Evolutionary conservation across 164 flowering plant genomes (phyloP), one percentile per base, ranked within the genome.

Genomic region (Buxus sempervirens): DNA sequence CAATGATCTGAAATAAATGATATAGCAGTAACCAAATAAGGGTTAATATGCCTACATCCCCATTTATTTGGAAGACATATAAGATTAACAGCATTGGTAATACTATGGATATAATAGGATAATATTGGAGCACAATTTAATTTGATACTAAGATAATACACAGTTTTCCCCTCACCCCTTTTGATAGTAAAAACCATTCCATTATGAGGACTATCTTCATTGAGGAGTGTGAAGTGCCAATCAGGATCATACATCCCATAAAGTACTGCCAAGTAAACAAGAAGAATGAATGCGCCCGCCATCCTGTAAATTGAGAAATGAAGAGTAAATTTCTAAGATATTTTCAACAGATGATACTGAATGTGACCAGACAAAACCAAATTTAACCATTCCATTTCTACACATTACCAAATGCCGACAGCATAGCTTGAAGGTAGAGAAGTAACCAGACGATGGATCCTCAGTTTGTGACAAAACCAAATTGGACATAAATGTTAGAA

Each of bases 241-340:
- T 91, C 86, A 23, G 98, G 96, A 74, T 91, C 97, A 77, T 85
- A 83, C 19, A 75, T 75, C 65, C 93, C 94, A 76, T 91, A 91
- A 58, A 88, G 65, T 53, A 80, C 58, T 23, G 87, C 84, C 73
- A 84, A 66, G 81, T 91, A 91, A 55, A 87, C 73, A 56, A 81
- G 65, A 32, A 91, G 80, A 51, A 85, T 67, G 68, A 85, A 80
- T 53, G 82, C 84, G 23, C 87, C 96, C 10, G 76, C 73, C 59
- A 90, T 45, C 98, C 96, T 93, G 77, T 55, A 71, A 70, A 74
- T 72, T n/a, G 9, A 24, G 13, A 24, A 56, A 27, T 57, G 49
- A 70, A 61, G 26, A 19, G 27, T 26, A 14, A 60, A 23, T 14
- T 54, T 58, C 5, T 7, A 27, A 42, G 24, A 24, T n/a, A 57